A percentile compares a stretch with the other conserved stretches of the same genome.
These are phyloP conservation scores for Ogataea haglerorum DNA, from an alignment of 805 yeast species.

Conservation along the genomic window DNA sequence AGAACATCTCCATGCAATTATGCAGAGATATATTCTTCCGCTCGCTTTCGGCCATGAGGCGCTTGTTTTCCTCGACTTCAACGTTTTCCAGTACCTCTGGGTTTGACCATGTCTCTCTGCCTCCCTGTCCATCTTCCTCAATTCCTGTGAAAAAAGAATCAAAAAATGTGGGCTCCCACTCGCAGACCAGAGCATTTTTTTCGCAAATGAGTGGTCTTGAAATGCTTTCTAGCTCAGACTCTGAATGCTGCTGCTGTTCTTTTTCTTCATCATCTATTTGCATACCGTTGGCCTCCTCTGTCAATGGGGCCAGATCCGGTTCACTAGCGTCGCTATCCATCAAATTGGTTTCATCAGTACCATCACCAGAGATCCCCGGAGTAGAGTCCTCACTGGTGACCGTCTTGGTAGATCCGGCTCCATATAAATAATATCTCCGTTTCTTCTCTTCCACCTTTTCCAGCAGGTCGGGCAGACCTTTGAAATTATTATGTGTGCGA, in stretches of 20 bases:
- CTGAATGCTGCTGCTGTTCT: not conserved
- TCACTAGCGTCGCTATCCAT: not conserved
- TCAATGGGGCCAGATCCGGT: not conserved
- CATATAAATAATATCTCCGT: constrained; percentile 14
- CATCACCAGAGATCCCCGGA: too few species aligned
- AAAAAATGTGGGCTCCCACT: constrained; percentile 55
- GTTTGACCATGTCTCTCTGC: constrained; percentile 53
- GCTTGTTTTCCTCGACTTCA: constrained; percentile 49
- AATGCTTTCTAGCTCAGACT: constrained; percentile 12
- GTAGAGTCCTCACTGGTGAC: too few species aligned
- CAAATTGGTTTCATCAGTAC: too few species aligned
- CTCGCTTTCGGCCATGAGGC: constrained; percentile 26
- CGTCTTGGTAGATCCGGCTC: not conserved
- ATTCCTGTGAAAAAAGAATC: constrained; percentile 51
- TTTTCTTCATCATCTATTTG: constrained; percentile 2
- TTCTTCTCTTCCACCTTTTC: constrained; percentile 31
- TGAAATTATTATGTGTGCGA: constrained; percentile 36
- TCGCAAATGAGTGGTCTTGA: constrained; percentile 25
- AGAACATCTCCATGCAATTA: constrained; percentile 72
- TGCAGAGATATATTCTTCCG: constrained; percentile 52
- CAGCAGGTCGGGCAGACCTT: constrained; percentile 37
- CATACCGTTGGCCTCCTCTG: not conserved
- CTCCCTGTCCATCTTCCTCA: constrained; percentile 44
- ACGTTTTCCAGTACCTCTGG: constrained; percentile 50
- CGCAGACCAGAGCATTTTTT: constrained; percentile 53